Evolutionary conservation across 169 alveolate species (phyloP), one percentile per base, ranked within the genome.

Genomic region (Plasmodium falciparum): DNA sequence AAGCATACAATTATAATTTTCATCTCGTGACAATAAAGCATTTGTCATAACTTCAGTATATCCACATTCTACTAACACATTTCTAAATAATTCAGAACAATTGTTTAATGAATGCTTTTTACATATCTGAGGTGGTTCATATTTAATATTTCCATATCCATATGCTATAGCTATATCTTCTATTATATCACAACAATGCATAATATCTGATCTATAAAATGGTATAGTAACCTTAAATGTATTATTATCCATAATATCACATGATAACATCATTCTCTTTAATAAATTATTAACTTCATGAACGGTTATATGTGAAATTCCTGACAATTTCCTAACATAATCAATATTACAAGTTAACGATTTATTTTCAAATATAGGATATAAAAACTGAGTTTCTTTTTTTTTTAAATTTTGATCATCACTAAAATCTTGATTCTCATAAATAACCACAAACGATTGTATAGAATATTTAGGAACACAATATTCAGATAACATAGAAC

Each of bases 111-210:
- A 89, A 50, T 67, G 45, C 39, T 92, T 85, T 39, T 71, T 47
- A 20, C 88, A 12, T 24, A 89, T 45, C 20, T 92, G 78, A 33
- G 59, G 11, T 9, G 86, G 24, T 54, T 59, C 73, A 39, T 80
- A 66, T 17, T 63, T 52, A 52, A 95, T 95, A 20, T 96, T 97
- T 76, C 97, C 97, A 76, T 95, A 98, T 15, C 99, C 99, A 93
- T 94, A 98, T 2, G 99, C 97, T 58, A 98, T 98, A 24, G 99
- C 99, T 75, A 98, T 94, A 91, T 98, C 99, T 93, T 98, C 99
- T 45, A 97, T 98, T 45, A 98, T 93, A 93, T 98, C 99, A 91
- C 99, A 98, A 22, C 98, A 97, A 85, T 98, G 98, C 70, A 97
- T 95, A 65, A 98, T 95, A 93, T 98, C 99, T 73, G 98, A 93